Percentiles rank a stretch among this genome's conserved stretches.
Conservation (phyloP, 139 green algal genomes). For the Auxenochlorella pyrenoidosa region DNA sequence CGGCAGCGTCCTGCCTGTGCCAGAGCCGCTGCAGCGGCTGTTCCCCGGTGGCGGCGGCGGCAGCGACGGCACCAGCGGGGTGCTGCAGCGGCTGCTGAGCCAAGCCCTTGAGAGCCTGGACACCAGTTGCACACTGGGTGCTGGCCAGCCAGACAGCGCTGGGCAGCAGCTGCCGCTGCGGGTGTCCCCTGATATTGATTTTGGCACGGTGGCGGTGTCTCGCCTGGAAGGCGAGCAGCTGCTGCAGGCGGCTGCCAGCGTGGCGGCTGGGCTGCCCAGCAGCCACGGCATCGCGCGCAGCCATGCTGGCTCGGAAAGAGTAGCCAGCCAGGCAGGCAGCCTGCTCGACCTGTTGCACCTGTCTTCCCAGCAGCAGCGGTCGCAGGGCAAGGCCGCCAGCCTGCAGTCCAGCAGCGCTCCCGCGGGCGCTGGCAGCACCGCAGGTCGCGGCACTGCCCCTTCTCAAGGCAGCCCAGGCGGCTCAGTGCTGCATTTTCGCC, state of each 20-base stretch:
- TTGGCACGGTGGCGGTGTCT: background rate
- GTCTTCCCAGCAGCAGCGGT: background rate
- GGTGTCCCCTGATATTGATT: background rate
- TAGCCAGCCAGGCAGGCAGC: background rate
- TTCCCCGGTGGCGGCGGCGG: background rate
- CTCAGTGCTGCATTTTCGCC: conserved; percentile 7
- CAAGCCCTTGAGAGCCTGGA: background rate
- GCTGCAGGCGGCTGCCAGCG: background rate
- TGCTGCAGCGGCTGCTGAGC: background rate
- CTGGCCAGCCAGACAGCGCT: background rate
- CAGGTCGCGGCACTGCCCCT: no score
- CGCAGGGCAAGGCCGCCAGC: no score
- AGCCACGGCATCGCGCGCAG: background rate
- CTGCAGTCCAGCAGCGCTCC: background rate
- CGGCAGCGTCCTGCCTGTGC: background rate
- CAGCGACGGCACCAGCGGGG: background rate
- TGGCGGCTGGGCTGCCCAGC: background rate
- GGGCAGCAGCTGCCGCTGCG: background rate
- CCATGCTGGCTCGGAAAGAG: background rate
- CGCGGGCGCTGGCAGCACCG: background rate
- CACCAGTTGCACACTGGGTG: background rate
- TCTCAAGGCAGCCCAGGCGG: background rate
- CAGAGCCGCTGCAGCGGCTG: conserved; percentile 16
- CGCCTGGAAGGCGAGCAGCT: background rate
- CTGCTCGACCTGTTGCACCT: conserved; percentile 29